These are phyloP conservation scores for Trypanosoma mega DNA, from an alignment of 208 protist species.

Conservation along the genomic window DNA sequence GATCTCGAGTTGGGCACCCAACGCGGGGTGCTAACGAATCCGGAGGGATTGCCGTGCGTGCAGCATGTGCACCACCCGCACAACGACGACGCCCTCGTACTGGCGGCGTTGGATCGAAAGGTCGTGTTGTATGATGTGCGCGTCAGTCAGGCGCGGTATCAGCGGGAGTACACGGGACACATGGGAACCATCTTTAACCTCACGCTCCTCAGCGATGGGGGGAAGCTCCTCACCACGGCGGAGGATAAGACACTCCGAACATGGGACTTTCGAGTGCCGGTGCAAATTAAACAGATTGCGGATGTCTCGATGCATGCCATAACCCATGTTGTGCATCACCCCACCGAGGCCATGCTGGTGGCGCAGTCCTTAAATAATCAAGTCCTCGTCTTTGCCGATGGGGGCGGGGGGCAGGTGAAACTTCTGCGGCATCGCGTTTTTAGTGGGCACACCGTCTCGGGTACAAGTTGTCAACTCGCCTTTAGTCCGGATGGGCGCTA, in stretches of 20 bases:
- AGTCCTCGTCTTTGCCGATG: constrained; percentile 89
- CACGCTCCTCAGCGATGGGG: constrained; percentile 91
- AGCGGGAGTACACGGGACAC: constrained; percentile 96
- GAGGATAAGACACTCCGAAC: constrained; percentile 96
- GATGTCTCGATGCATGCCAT: constrained; percentile 95
- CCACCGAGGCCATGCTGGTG: constrained; percentile 89
- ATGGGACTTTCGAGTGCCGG: constrained; percentile 97
- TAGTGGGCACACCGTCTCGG: constrained; percentile 91
- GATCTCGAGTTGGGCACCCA: constrained; percentile 92
- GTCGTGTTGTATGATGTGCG: constrained; percentile 89
- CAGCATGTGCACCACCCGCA: constrained; percentile 80
- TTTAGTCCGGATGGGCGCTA: constrained; percentile 93
- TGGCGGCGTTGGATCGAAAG: constrained; percentile 63
- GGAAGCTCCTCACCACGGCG: constrained; percentile 92
- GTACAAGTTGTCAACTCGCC: constrained; percentile 92
- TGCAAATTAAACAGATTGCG: constrained; percentile 96
- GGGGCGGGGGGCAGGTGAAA: constrained; percentile 78
- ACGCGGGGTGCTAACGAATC: constrained; percentile 66
- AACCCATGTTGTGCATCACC: constrained; percentile 86
- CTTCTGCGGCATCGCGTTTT: constrained; percentile 87
- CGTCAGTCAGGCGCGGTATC: constrained; percentile 42
- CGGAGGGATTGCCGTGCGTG: constrained; percentile 50
- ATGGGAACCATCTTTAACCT: constrained; percentile 95
- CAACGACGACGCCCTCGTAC: constrained; percentile 43
- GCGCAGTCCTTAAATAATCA: constrained; percentile 96